Evolutionary conservation across 2,329 filamentous ascomycete species (phyloP), one percentile per base, ranked within the genome.

Genomic region (Aspergillus aculeatinus): DNA sequence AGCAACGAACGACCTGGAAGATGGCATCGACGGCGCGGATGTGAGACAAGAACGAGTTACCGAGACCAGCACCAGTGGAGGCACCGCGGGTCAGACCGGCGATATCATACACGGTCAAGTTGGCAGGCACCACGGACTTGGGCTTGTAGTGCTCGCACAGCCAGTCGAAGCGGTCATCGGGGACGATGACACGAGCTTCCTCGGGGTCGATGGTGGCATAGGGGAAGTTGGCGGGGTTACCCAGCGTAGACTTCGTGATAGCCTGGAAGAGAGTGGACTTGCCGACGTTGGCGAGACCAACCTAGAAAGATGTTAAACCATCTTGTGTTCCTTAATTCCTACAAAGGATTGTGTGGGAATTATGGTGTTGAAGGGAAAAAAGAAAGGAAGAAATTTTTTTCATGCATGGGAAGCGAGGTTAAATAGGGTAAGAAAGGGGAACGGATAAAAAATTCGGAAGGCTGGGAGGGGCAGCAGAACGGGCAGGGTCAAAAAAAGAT

Each of bases 201-300:
- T 99, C 96, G 51, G 95, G 95, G 70, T 99, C 93, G 79, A 99
- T 99, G 72, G 95, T 99, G 75, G 95, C 95, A 83, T 96, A 99
- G 58, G 95, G 95, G 77, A 98, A 99, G 83, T 99, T 99, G 83
- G 95, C 95, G 72, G 96, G 96, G 83, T 98, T 99, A 81, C 96
- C 95, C 73, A 99, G 89, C 67, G 88, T 87, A 80, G 90, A 96
- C 85, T 97, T 98, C 76, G 95, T 99, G 81, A 99, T 97, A 76
- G 95, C 92, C 84, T 99, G 96, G 87, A 99, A 99, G 72, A 99
- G 88, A 35, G 96, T 99, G 68, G 95, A 99, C 84, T 99, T 99
- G 80, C 95, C 95, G 71, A 99, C 96, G 80, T 99, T 99, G 79
- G 95, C 95, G 74, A 99, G 88, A 81, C 95, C 95, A 80, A 99